A percentile compares a stretch with the other conserved stretches of the same genome.
These are phyloP conservation scores for Peronosclerospora sorghi DNA, from an alignment of 352 stramenopile genomes.

Conservation along the genomic window DNA sequence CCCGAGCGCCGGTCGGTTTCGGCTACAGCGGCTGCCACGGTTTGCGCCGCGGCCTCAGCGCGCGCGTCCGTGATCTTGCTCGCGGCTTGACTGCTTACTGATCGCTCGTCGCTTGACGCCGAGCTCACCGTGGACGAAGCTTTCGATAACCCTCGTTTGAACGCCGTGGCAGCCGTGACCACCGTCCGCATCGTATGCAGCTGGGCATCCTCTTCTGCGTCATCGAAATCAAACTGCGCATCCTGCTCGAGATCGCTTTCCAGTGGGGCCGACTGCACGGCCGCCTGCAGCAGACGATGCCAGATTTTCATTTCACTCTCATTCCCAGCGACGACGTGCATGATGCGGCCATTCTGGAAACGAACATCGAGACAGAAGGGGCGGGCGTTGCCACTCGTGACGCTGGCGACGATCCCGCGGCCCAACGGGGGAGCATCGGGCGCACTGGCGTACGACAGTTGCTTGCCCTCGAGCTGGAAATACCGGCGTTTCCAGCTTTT, in stretches of 20 bases:
- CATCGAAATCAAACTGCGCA: slow-evolving; percentile 44
- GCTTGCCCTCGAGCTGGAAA: slow-evolving; percentile 44
- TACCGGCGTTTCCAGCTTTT: slow-evolving; percentile 60
- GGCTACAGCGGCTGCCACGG: slow-evolving; percentile 17
- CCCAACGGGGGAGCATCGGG: slow-evolving; percentile 29
- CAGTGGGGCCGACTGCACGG: slow-evolving; percentile 22
- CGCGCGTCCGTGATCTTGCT: too few relatives aligned
- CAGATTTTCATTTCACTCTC: slow-evolving; percentile 52
- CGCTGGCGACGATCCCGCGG: slow-evolving; percentile 36
- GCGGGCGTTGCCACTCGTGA: slow-evolving; percentile 45
- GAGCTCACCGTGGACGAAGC: slow-evolving; percentile 18
- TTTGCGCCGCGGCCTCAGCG: slow-evolving; percentile 14
- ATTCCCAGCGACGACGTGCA: slow-evolving; percentile 38
- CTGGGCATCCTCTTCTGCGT: slow-evolving; percentile 34
- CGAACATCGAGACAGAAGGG: slow-evolving; percentile 57
- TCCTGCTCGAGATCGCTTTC: slow-evolving; percentile 19
- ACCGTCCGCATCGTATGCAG: slow-evolving; percentile 20
- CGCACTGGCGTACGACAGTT: slow-evolving; percentile 45
- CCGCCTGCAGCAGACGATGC: slow-evolving; percentile 41
- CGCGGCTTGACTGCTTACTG: too few relatives aligned
- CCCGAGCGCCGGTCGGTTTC: slow-evolving; percentile 11
- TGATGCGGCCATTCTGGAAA: slow-evolving; percentile 53
- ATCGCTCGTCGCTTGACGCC: slow-evolving; percentile 9
- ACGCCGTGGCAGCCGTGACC: slow-evolving; percentile 27
- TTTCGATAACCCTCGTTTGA: slow-evolving; percentile 27